Base-by-base conservation (phyloP, 2,329 filamentous ascomycete species). In the Fusarium stilboides region DNA sequence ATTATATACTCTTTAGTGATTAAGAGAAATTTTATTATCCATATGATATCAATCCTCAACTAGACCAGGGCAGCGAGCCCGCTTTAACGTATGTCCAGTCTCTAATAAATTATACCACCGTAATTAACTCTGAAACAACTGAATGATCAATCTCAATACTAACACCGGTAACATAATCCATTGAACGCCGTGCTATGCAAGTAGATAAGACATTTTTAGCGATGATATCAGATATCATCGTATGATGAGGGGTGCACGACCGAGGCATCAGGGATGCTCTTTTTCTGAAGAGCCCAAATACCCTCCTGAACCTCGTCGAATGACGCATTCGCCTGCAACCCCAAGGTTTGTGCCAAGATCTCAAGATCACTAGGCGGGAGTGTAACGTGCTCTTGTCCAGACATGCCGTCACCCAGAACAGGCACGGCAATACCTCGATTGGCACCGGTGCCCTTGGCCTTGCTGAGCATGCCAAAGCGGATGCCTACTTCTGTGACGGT, bases 401-500 rank as follows among this genome's bases (percentile, higher is more conserved):
- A 42, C 34, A 68, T 54, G 34, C 66, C 61, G 4, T 68, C 68
- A 33, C 73, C 61, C 13, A 75, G 51, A 34, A 69, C 57, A 2
- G 68, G 64, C 10, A 60, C 58, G 20, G 70, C 39, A 33, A 65
- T 37, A 15, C 56, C 54, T 1, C 68, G 59, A 6, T 57, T 54
- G 22, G 50, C 55, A 17, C 44, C 43, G n/a, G 59, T 58, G 17
- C 59, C 57, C 26, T 74, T 75, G 22, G 73, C 73, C 51, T 76
- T 70, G 52, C 49, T 69, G 46, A 97, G 81, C 55, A 97, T 92
- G 28, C 86, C 90, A 76, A 98, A 98, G 8, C 96, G 88, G 51
- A 99, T 83, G 56, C 92, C 89, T 10, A 98, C 95, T 81, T 99
- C 96, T 5, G 92, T 91, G 51, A 93, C 92, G 3, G 96, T 98